phyloP scores from a whole-genome alignment of 192 early-diverging fungal genomes.

The Backusella morwellensis region DNA sequence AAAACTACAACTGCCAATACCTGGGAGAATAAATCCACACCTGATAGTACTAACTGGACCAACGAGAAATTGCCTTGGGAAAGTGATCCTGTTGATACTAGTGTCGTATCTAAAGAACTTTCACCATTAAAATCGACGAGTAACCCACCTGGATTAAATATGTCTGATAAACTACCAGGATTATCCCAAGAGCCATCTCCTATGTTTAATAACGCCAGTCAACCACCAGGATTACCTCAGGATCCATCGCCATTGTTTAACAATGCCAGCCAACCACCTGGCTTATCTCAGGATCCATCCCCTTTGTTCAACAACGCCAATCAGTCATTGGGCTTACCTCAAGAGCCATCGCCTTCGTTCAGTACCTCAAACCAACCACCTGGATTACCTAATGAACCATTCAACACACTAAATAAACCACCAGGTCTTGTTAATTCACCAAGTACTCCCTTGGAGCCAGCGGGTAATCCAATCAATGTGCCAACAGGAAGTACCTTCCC shows the following conservation, averaged over 20 bases:
- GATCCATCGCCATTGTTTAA: too few species aligned
- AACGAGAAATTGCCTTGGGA: background rate
- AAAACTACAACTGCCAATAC: background rate
- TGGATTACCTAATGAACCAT: background rate
- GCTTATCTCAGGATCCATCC: background rate
- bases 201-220: background rate
- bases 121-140: background rate
- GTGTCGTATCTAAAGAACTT: background rate
- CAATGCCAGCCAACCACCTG: background rate
- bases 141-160: background rate
- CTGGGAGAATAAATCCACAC: background rate
- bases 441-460: background rate
- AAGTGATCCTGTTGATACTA: background rate
- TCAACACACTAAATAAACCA: background rate
- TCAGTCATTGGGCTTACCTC: background rate
- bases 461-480: background rate
- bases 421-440: background rate
- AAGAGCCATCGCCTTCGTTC: background rate
- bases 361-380: background rate
- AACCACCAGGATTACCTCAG: background rate
- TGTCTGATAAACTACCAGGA: background rate
- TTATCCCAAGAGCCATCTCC: background rate
- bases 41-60: background rate
- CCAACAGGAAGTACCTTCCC: background rate
- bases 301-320: background rate